Conservation (phyloP, 2,329 filamentous ascomycete species). For the Tolypocladium pustulatum region DNA sequence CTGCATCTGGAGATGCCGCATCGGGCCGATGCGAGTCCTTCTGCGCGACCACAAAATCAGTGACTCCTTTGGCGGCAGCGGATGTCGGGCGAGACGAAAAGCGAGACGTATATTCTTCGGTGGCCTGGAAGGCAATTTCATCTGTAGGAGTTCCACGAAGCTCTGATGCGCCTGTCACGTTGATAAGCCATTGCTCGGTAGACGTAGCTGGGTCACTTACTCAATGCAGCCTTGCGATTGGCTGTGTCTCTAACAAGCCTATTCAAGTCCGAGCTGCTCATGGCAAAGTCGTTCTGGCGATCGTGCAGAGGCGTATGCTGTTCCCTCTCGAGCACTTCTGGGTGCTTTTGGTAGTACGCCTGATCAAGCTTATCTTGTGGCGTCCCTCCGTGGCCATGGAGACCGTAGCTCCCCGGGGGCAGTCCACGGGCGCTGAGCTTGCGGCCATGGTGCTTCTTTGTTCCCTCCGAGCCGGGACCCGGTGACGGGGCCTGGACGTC, state of each 20-base stretch:
- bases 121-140: conserved; percentile 79
- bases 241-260: conserved; percentile 72
- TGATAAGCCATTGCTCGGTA: conserved; percentile 12
- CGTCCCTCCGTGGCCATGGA: conserved; percentile 75
- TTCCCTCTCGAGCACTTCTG: conserved; percentile 69
- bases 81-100: conserved; percentile 52
- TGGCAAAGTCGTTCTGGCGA: conserved; percentile 60
- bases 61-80: conserved; percentile 26
- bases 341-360: conserved; percentile 88
- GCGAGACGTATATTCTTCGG: conserved; percentile 72
- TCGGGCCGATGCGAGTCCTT: conserved; percentile 17
- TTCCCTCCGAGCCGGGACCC: conserved; percentile 37
- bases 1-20: conserved; percentile 32
- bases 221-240: conserved; percentile 36
- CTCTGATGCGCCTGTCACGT: conserved; percentile 46
- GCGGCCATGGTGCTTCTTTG: conserved; percentile 51
- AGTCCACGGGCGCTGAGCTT: conserved; percentile 60
- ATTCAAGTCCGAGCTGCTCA: conserved; percentile 85
- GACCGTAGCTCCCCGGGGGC: conserved; percentile 84
- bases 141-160: conserved; percentile 73
- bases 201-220: not conserved
- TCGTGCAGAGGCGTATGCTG: conserved; percentile 46
- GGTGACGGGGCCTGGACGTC: conserved; percentile 95
- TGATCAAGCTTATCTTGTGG: conserved; percentile 76
- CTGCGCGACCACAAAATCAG: conserved; percentile 13